Evolutionary conservation across 306 rosid genomes (phyloP), one percentile per base, ranked within the genome.

Genomic region (Cucurbita ficifolia): DNA sequence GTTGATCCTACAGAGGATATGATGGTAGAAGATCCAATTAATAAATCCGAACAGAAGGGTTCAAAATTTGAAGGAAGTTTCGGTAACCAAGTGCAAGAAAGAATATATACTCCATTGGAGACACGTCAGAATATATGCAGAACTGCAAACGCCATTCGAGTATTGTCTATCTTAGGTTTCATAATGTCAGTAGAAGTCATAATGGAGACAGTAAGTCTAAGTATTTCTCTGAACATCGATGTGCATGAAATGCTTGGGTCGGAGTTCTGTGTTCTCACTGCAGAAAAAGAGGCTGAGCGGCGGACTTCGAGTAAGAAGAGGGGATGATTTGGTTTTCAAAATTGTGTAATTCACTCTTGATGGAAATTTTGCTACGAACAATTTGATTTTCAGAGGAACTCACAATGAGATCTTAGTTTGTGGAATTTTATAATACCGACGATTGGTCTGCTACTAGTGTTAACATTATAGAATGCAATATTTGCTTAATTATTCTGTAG

Each of bases 171-270:
- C 4, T 74, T 94, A 81, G 96, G 97, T 21, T 89, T 94, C 82
- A 77, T 58, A 72, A 75, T 94, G 65, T 84, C 88, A 0, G 49
- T 78, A 10, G 96, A 94, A 77, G 82, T 88, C 70, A 82, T 94
- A 71, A 60, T 74, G 80, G 97, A 87, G 63, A 84, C 84, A 2
- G 77, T 86, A 19, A 78, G 83, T 76, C 82, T 85, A 70, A 89
- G 97, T 80, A 80, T 81, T 29, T 85, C 90, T 46, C 58, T 81
- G 62, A 86, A 89, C 72, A 61, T 87, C 17, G 90, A 86, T 57
- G 76, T 83, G 58, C 86, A 90, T 16, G 92, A 90, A 49, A 90
- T 94, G 98, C 92, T 94, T 59, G 94, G 92, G 75, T 81, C 97
- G 5, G 97, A 94, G 84, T 89, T 88, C 77, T 83, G 78, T 79